phyloP scores from a whole-genome alignment of 257 asterid species.

The Ilex asprella region DNA sequence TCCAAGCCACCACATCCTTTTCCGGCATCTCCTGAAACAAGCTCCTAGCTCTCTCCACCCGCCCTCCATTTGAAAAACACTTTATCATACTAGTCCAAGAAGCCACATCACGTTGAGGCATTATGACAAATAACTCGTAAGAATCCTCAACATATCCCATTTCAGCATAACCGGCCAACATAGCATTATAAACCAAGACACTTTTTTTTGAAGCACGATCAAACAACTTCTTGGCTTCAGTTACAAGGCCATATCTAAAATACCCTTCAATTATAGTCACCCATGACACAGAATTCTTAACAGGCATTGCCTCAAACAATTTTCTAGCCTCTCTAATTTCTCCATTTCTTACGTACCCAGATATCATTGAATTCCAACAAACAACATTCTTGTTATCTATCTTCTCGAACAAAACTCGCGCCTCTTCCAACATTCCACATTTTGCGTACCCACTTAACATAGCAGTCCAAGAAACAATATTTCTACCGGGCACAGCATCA shows the following conservation, averaged over 20 bases:
- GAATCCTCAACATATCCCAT: conserved; percentile 13
- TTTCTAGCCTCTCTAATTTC: conserved; percentile 36
- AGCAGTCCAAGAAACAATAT: conserved; percentile 68
- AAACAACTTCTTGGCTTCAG: conserved; percentile 54
- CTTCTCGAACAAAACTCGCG: conserved; percentile 46
- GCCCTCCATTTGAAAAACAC: conserved; percentile 49
- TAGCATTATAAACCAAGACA: conserved; percentile 41
- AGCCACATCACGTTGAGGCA: conserved; percentile 43
- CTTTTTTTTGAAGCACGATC: conserved; percentile 30
- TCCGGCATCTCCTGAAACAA: conserved; percentile 60
- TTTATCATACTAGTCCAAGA: conserved; percentile 73
- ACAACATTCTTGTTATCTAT: conserved; percentile 52
- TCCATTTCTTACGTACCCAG: conserved; percentile 56
- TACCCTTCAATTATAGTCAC: conserved; percentile 44
- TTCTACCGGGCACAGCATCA: conserved; percentile 52
- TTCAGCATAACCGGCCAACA: conserved; percentile 52
- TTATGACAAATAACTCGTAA: conserved; percentile 34
- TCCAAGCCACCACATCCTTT: conserved; percentile 74
- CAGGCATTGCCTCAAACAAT: conserved; percentile 46
- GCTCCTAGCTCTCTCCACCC: conserved; percentile 44
- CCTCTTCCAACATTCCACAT: conserved; percentile 52
- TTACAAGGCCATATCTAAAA: conserved; percentile 36
- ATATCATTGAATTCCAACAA: conserved; percentile 76
- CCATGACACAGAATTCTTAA: conserved; percentile 45
- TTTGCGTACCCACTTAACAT: conserved; percentile 81